Evolutionary conservation across 441 rosid genomes (phyloP), one percentile per base, ranked within the genome.

Genomic region (Syzygium syzygioides): DNA sequence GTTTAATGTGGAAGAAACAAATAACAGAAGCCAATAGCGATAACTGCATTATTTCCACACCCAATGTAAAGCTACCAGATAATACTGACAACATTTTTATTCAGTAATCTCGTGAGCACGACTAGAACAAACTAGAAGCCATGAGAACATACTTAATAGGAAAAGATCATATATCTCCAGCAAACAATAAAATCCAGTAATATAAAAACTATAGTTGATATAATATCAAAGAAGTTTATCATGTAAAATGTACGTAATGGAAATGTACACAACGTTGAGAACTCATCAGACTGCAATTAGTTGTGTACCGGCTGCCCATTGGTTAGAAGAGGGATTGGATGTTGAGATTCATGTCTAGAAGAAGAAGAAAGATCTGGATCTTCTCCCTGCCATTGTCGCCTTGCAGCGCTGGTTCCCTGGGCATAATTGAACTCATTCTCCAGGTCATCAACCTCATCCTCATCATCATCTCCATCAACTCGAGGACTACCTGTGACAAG

Each of bases 401-500:
- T 95, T 28, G 92, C 92, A 91, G 94, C 91, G 92, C 90, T 92
- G 89, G 89, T 92, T 88, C 94, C 95, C 87, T 95, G 97, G 87
- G 94, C 86, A 93, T 96, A 96, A 90, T 92, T 93, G 87, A 97
- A 96, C 93, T 97, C 99, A 90, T 97, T 96, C 93, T 95, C 98
- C 79, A 97, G 90, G 92, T 97, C 99, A 93, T 97, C 98, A 91
- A 95, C 95, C 86, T 95, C 99, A 90, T 97, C 98, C 93, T 97
- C 99, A 89, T 97, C 99, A 83, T 96, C 99, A 88, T 97, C 99
- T 79, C 99, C 99, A 54, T 95, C 96, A 86, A 97, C 98, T 88
- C 98, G 96, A 57, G 96, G 94, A 92, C 98, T 94, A 91, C 99
- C 99, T 97, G 91, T 91, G 91, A 87, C 80, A 92, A 50, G 55